Percentiles rank a stretch among this genome's conserved stretches.
phyloP scores from a whole-genome alignment of 306 rosid species.

The Chamaecrista fasciculata region DNA sequence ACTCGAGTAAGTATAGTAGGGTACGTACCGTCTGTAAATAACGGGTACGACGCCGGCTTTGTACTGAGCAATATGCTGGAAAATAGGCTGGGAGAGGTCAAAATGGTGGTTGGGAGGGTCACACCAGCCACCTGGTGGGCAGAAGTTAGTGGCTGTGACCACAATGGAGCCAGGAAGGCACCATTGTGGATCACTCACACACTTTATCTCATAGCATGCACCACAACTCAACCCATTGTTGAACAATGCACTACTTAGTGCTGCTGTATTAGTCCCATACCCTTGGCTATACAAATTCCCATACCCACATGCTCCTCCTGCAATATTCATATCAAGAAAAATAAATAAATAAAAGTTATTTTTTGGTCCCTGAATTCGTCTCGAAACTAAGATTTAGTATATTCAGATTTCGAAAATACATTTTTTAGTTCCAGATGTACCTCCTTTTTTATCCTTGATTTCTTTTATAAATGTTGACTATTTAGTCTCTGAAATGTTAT shows the following conservation, averaged over 20 bases:
- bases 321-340: background rate
- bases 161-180: conserved; percentile 58
- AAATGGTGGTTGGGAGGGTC: conserved; percentile 80
- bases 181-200: conserved; percentile 74
- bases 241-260: conserved; percentile 73
- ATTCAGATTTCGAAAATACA: too few relatives aligned
- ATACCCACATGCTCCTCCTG: conserved; percentile 89
- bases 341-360: too few relatives aligned
- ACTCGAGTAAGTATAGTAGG: too few relatives aligned
- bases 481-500: too few relatives aligned
- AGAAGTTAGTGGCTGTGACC: conserved; percentile 86
- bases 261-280: conserved; percentile 78
- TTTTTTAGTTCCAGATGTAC: too few relatives aligned
- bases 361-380: too few relatives aligned
- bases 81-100: conserved; percentile 75
- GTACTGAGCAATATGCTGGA: conserved; percentile 69
- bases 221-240: conserved; percentile 80
- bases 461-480: too few relatives aligned
- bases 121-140: conserved; percentile 90
- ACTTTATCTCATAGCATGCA: conserved; percentile 62
- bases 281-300: conserved; percentile 82
- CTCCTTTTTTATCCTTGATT: too few relatives aligned
- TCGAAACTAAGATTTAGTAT: too few relatives aligned
- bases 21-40: conserved; percentile 49
- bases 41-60: conserved; percentile 77